Base-by-base conservation (phyloP, 2,329 filamentous ascomycete genomes). In the Aspergillus sp. region DNA sequence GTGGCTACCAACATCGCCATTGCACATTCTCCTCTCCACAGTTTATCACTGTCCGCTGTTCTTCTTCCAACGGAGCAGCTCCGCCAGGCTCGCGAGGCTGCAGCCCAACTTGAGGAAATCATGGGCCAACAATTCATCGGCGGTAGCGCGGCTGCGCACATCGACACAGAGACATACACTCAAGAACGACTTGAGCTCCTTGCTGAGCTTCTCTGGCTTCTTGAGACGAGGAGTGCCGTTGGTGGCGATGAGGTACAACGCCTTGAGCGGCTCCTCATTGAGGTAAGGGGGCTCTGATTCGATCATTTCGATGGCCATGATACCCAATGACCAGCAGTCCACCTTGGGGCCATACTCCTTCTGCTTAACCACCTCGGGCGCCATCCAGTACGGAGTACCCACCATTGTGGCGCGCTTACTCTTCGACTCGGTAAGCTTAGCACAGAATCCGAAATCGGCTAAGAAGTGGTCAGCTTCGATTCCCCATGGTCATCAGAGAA, bases 241-340 rank as follows among this genome's bases (percentile, higher is more conserved):
- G 58, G 95, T 99, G 51, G 95, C 95, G 74, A 99, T 99, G 63
- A 99, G 86, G 76, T 97, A 99, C 50, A 99, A 85, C 7, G 95
- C 95, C 83, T 98, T 98, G 59, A 99, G 86, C 0, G 95, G 95
- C 78, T 98, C 94, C 79, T 98, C 95, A 79, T 98, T 98, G 39
- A 98, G 86, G 76, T 99, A 99, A 0, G 95, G 95, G 5, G 95
- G 95, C 78, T 99, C 95, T 17, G 92, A 96, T 76, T 99, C 95
- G 72, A 98, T 98, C 95, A 99, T 97, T 79, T 99, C 95, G 72
- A 99, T 98, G 23, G 95, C 94, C 95, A 98, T 99, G 80, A 99
- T 99, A 72, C 95, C 95, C 63, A 99, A 82, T 30, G 93, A 97
- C 95, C 95, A 99, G 74, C 98, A 97, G 74, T 99, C 95, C 64